Percentiles rank a stretch among this genome's conserved stretches.
phyloP scores from a whole-genome alignment of 179 eudicot genomes.

The Amaranthus tricolor region DNA sequence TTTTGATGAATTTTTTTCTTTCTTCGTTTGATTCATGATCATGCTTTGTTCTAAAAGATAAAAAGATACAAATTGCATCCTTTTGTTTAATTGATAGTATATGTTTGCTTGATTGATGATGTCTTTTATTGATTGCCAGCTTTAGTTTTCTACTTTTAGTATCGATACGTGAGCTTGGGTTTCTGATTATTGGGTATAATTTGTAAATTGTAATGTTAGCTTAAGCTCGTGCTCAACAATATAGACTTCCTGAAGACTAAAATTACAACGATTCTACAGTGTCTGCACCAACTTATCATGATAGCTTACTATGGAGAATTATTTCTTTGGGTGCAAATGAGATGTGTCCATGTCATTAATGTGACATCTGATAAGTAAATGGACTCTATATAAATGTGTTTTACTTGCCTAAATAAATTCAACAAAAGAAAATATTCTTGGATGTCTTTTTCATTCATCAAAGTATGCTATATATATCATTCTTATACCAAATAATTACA shows the following conservation, averaged over 20 bases:
- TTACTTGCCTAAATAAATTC: no score
- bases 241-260: slow-evolving; percentile 77
- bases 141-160: neutral
- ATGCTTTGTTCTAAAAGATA: no score
- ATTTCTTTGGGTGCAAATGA: slow-evolving; percentile 88
- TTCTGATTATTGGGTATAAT: slow-evolving; percentile 10
- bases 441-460: no score
- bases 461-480: no score
- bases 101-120: no score
- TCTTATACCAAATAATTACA: no score
- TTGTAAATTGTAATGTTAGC: slow-evolving; percentile 43
- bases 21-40: no score
- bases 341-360: slow-evolving; percentile 77
- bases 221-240: slow-evolving; percentile 89
- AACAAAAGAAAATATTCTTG: no score
- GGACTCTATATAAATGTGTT: neutral
- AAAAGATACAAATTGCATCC: no score
- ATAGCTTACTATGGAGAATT: slow-evolving; percentile 86
- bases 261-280: slow-evolving; percentile 51
- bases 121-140: no score
- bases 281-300: slow-evolving; percentile 73
- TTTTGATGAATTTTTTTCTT: no score
- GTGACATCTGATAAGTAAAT: slow-evolving; percentile 85
- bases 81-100: no score
- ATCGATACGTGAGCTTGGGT: neutral